Conservation (phyloP, 768 basidiomycete species). For the Boletales sp. region DNA sequence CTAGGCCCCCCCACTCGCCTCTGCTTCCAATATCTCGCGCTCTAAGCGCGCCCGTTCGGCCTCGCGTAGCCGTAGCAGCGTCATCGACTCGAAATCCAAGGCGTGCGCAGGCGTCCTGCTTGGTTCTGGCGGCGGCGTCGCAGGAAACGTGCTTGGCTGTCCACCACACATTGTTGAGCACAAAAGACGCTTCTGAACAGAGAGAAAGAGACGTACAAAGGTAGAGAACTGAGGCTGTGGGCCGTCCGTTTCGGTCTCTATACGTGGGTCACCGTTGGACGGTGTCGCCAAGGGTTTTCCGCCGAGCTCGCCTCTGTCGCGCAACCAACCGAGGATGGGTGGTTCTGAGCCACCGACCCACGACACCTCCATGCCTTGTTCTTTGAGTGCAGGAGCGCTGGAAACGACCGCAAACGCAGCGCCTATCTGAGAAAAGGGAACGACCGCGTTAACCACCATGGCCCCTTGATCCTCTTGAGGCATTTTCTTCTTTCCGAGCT, state of each 20-base stretch:
- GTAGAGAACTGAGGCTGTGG: slow-evolving; percentile 45
- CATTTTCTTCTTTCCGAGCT: slow-evolving; percentile 37
- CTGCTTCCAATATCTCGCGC: slow-evolving; percentile 69
- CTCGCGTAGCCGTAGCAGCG: slow-evolving; percentile 75
- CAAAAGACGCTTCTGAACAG: not conserved
- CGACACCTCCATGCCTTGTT: slow-evolving; percentile 61
- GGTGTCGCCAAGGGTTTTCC: slow-evolving; percentile 21
- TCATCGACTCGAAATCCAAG: slow-evolving; percentile 76
- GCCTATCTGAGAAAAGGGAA: slow-evolving; percentile 73
- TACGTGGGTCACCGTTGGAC: slow-evolving; percentile 11
- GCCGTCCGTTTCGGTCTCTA: not conserved
- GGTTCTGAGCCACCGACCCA: slow-evolving; percentile 78
- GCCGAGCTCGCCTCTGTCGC: slow-evolving; percentile 65
- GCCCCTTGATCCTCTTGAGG: slow-evolving; percentile 20
- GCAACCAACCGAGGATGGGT: slow-evolving; percentile 66
- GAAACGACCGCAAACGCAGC: slow-evolving; percentile 76
- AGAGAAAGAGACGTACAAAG: slow-evolving; percentile 7
- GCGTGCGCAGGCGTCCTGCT: slow-evolving; percentile 35
- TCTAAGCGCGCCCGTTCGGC: slow-evolving; percentile 78
- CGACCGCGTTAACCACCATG: slow-evolving; percentile 66
- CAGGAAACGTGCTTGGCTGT: slow-evolving; percentile 20
- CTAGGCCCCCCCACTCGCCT: slow-evolving; percentile 36
- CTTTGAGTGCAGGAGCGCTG: slow-evolving; percentile 48
- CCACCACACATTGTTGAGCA: slow-evolving; percentile 6
- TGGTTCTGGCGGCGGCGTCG: slow-evolving; percentile 14